These are phyloP conservation scores for Fusarium torulosum DNA, from an alignment of 2,329 filamentous ascomycete species.

Conservation along the genomic window DNA sequence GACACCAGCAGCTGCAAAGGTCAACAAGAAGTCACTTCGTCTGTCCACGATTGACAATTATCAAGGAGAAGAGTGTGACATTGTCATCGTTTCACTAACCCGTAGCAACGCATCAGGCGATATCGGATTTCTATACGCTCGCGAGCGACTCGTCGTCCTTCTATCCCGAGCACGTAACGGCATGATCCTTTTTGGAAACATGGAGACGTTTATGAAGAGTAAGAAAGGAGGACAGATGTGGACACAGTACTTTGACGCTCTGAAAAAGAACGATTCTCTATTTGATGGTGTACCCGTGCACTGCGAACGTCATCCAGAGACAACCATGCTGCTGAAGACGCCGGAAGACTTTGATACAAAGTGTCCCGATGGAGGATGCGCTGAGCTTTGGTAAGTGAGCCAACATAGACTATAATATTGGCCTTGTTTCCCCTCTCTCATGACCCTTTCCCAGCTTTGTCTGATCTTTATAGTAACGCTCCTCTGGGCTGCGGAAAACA, in stretches of 20 bases:
- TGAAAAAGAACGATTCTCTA: slow-evolving; percentile 65
- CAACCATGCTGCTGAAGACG: slow-evolving; percentile 58
- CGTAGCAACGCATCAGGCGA: slow-evolving; percentile 73
- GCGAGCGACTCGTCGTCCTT: slow-evolving; percentile 77
- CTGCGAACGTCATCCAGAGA: slow-evolving; percentile 71
- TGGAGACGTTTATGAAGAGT: slow-evolving; percentile 73
- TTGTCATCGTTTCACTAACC: slow-evolving; percentile 76
- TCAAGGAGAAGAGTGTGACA: slow-evolving; percentile 81
- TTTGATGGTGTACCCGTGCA: slow-evolving; percentile 71
- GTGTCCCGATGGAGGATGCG: slow-evolving; percentile 79
- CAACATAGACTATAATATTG: no score
- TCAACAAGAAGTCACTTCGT: slow-evolving; percentile 65
- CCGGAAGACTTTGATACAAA: slow-evolving; percentile 70
- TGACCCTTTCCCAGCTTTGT: no score
- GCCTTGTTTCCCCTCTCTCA: no score
- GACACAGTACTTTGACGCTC: slow-evolving; percentile 66
- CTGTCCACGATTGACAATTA: slow-evolving; percentile 86
- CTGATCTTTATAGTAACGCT: slow-evolving; percentile 56
- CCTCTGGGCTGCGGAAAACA: slow-evolving; percentile 70
- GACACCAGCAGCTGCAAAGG: slow-evolving; percentile 63
- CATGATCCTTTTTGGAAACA: slow-evolving; percentile 78
- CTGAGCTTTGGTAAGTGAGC: slow-evolving; percentile 66
- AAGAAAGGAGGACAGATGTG: slow-evolving; percentile 60
- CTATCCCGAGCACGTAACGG: slow-evolving; percentile 74
- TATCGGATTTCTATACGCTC: slow-evolving; percentile 77